Percentiles rank a stretch among this genome's conserved stretches.
Conservation (phyloP, 495 filamentous ascomycete genomes). For the Aspergillus sclerotioniger region DNA sequence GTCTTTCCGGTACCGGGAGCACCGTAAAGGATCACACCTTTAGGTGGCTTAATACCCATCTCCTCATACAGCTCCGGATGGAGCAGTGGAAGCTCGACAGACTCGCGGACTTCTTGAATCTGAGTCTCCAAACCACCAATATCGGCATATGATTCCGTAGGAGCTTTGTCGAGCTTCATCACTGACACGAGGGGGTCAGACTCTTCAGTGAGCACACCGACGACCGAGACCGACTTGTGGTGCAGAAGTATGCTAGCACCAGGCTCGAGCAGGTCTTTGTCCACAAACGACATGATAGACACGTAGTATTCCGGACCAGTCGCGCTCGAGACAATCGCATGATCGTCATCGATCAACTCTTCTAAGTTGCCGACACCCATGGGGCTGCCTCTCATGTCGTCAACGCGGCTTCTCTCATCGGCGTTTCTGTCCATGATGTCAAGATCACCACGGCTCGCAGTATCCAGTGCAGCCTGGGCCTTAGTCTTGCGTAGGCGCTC, state of each 20-base stretch:
- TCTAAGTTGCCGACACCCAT: conserved; percentile 98
- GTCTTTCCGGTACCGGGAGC: conserved; percentile 98
- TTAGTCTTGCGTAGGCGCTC: conserved; percentile 91
- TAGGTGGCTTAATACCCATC: conserved; percentile 99
- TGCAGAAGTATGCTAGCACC: conserved; percentile 94
- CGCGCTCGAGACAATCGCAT: conserved; percentile 96
- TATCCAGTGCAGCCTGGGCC: conserved; percentile 68
- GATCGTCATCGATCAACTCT: conserved; percentile 99
- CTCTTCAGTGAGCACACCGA: conserved; percentile 96
- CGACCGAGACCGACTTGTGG: conserved; percentile 97
- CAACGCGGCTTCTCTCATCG: conserved; percentile 91
- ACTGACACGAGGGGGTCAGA: conserved; percentile 94
- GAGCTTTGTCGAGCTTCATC: conserved; percentile 99
- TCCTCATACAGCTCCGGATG: conserved; percentile 99
- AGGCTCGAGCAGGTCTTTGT: conserved; percentile 97
- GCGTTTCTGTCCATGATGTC: conserved; percentile 70
- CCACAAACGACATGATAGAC: conserved; percentile 99
- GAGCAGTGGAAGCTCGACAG: conserved; percentile 91
- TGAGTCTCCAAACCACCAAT: conserved; percentile 94
- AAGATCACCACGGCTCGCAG: conserved; percentile 38
- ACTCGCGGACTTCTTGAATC: conserved; percentile 97
- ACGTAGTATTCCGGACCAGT: conserved; percentile 99
- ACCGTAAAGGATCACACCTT: conserved; percentile 99
- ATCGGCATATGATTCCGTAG: conserved; percentile 97
- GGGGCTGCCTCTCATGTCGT: conserved; percentile 97